phyloP scores from a whole-genome alignment of 2,329 filamentous ascomycete species.

The Penicillium sp. region DNA sequence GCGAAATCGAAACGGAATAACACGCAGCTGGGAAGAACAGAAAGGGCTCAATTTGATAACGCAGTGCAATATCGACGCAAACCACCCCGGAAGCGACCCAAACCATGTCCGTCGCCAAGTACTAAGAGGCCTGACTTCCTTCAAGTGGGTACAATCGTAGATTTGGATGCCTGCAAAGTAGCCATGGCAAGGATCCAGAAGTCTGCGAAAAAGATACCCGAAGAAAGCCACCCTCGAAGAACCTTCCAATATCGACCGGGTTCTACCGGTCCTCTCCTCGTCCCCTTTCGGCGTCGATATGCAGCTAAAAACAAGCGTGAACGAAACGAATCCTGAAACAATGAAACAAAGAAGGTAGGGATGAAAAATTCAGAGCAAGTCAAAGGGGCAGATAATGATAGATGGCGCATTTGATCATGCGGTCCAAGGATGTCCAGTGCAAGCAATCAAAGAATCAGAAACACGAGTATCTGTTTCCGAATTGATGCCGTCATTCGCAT shows the following conservation, averaged over 20 bases:
- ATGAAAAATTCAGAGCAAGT: conserved; percentile 6
- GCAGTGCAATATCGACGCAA: conserved; percentile 34
- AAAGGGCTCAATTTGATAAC: conserved; percentile 8
- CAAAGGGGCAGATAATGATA: conserved; percentile 7
- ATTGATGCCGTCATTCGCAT: conserved; percentile 30
- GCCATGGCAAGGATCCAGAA: conserved; percentile 12
- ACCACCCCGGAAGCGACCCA: conserved; percentile 48
- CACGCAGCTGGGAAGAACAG: conserved; percentile 8
- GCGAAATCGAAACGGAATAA: background rate
- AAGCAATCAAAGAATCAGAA: conserved; percentile 19
- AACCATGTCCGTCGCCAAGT: conserved; percentile 43
- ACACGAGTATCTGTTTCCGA: conserved; percentile 18
- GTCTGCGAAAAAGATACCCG: conserved; percentile 10
- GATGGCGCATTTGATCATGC: conserved; percentile 14
- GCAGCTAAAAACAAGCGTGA: conserved; percentile 20
- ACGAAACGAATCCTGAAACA: conserved; percentile 7
- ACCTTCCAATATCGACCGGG: conserved; percentile 18
- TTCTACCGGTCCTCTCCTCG: conserved; percentile 23
- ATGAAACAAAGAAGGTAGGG: conserved; percentile 10
- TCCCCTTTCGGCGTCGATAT: conserved; percentile 30
- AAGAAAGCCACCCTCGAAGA: conserved; percentile 16
- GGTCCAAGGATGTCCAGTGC: conserved; percentile 14
- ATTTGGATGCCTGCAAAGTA: conserved; percentile 2
- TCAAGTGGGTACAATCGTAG: conserved; percentile 5
- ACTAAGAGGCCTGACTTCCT: conserved; percentile 20